These are phyloP conservation scores for Phytophthora pluvialis DNA, from an alignment of 352 stramenopile species.

Conservation along the genomic window DNA sequence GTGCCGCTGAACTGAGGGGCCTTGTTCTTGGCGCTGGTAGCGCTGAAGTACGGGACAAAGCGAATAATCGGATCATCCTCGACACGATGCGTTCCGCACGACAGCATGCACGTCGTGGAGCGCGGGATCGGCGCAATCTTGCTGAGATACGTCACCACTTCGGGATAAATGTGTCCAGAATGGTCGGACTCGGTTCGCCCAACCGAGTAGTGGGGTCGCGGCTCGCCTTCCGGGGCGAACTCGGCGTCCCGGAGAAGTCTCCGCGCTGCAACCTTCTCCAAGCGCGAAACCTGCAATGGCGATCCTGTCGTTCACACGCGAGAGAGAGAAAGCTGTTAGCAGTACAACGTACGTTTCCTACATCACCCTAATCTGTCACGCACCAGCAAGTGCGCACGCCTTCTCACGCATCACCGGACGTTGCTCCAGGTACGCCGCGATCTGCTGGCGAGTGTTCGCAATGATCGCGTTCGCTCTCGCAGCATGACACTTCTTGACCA, in stretches of 20 bases:
- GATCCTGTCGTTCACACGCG: slow-evolving; percentile 14
- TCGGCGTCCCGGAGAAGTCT: slow-evolving; percentile 50
- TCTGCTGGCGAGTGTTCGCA: slow-evolving; percentile 46
- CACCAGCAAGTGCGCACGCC: slow-evolving; percentile 21
- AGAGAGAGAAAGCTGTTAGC: slow-evolving; percentile 1
- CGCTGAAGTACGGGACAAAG: slow-evolving; percentile 67
- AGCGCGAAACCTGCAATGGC: slow-evolving; percentile 40
- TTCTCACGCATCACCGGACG: slow-evolving; percentile 39
- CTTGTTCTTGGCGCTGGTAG: slow-evolving; percentile 35
- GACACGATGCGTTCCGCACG: slow-evolving; percentile 54
- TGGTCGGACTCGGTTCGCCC: slow-evolving; percentile 51
- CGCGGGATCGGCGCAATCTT: slow-evolving; percentile 53
- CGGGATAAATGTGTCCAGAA: slow-evolving; percentile 40
- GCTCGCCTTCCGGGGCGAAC: slow-evolving; percentile 18
- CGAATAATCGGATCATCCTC: slow-evolving; percentile 87
- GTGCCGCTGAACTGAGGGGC: slow-evolving; percentile 43
- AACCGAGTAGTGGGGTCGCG: slow-evolving; percentile 48
- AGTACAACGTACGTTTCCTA: not conserved
- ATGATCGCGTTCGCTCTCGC: slow-evolving; percentile 41
- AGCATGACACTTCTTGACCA: slow-evolving; percentile 44
- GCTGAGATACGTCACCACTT: slow-evolving; percentile 50
- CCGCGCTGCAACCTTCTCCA: slow-evolving; percentile 55
- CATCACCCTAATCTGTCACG: not conserved
- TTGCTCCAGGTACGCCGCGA: slow-evolving; percentile 45
- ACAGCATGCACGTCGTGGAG: slow-evolving; percentile 73